Evolutionary conservation across 2,329 filamentous ascomycete species (phyloP).

Genomic region (Coniochaeta hoffmannii): DNA sequence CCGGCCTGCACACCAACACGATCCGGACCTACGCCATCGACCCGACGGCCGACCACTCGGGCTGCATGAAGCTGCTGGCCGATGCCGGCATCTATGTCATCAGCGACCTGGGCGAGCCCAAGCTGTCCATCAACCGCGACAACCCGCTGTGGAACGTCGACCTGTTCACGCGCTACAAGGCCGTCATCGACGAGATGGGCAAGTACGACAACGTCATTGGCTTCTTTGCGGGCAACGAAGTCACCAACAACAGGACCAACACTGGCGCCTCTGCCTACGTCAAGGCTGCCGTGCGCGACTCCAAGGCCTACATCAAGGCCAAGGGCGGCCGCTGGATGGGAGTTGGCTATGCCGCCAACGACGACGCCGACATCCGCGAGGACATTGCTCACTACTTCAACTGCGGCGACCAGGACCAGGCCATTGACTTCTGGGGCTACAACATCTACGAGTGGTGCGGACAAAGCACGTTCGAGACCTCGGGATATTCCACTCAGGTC

Average conservation of each 20-base stretch:
- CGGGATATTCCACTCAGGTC: conserved; percentile 76
- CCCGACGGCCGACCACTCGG: conserved; percentile 66
- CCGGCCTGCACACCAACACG: conserved; percentile 76
- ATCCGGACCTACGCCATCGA: conserved; percentile 95
- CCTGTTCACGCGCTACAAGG: conserved; percentile 73
- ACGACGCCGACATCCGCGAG: conserved; percentile 75
- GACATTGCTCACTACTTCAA: conserved; percentile 91
- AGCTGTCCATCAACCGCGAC: conserved; percentile 77
- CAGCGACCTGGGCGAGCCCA: conserved; percentile 79
- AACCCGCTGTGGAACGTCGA: conserved; percentile 70
- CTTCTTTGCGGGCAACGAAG: conserved; percentile 98
- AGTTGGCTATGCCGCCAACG: conserved; percentile 94
- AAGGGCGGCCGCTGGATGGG: conserved; percentile 73
- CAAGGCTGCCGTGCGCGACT: conserved; percentile 95
- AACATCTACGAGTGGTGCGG: conserved; percentile 99
- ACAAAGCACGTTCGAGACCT: conserved; percentile 65
- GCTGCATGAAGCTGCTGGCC: conserved; percentile 77
- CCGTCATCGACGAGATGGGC: conserved; percentile 72
- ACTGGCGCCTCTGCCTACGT: conserved; percentile 87
- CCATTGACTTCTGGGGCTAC: conserved; percentile 98
- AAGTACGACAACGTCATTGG: conserved; percentile 88
- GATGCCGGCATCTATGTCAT: conserved; percentile 92
- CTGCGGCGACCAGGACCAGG: conserved; percentile 59
- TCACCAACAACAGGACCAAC: conserved; percentile 83
- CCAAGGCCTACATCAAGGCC: conserved; percentile 84